A percentile compares a stretch with the other conserved stretches of the same genome.
Conservation (phyloP, 495 filamentous ascomycete genomes). For the Viridothelium virens region DNA sequence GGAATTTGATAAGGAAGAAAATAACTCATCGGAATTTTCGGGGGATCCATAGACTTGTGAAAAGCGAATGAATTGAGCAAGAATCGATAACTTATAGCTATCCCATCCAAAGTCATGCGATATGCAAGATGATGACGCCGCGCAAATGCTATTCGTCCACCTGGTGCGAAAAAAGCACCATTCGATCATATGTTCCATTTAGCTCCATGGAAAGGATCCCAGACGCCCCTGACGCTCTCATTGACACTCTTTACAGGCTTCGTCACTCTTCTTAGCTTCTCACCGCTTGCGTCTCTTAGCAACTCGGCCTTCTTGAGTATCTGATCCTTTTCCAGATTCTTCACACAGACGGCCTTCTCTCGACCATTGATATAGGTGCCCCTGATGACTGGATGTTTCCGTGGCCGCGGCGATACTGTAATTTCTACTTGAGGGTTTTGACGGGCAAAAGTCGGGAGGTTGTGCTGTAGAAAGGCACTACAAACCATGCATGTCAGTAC, state of each 20-base stretch:
- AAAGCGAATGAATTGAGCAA: not conserved
- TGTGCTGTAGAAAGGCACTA: slow-evolving; percentile 71
- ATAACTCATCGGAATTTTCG: no score
- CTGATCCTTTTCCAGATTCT: slow-evolving; percentile 72
- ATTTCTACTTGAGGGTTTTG: slow-evolving; percentile 86
- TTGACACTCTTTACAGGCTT: slow-evolving; percentile 83
- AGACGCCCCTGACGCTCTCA: slow-evolving; percentile 88
- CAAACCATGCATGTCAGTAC: slow-evolving; percentile 5
- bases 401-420: slow-evolving; percentile 76
- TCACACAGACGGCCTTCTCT: slow-evolving; percentile 78
- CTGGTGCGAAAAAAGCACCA: not conserved
- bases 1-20: no score
- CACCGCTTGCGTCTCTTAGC: slow-evolving; percentile 73
- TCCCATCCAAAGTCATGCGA: no score
- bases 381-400: slow-evolving; percentile 76
- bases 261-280: slow-evolving; percentile 70
- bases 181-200: not conserved
- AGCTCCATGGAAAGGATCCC: slow-evolving; percentile 81
- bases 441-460: slow-evolving; percentile 66
- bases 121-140: not conserved
- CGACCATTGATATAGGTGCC: slow-evolving; percentile 87
- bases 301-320: slow-evolving; percentile 74
- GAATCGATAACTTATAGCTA: not conserved
- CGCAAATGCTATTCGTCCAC: not conserved
- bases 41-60: not conserved